Percentiles rank a stretch among this genome's conserved stretches.
phyloP scores from a whole-genome alignment of 225 moss, liverwort and hornwort species.

The Pleurozium schreberi region DNA sequence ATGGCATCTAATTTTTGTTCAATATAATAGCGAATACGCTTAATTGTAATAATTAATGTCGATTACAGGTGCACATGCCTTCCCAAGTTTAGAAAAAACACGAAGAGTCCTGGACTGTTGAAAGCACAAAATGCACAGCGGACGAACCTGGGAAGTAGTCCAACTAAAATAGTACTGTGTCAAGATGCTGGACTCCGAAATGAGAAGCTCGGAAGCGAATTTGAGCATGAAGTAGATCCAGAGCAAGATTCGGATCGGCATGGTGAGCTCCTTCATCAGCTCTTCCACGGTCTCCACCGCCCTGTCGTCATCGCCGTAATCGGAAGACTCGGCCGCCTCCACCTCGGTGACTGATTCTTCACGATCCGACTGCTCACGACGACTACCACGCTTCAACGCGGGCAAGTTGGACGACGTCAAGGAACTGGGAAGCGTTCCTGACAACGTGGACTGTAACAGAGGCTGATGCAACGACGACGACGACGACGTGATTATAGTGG shows the following conservation, averaged over 20 bases:
- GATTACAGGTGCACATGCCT: neutral
- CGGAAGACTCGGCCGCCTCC: constrained; percentile 1
- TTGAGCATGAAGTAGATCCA: constrained; percentile 97
- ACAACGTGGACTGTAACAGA: constrained; percentile 16
- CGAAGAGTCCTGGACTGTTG: neutral
- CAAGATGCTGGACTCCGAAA: constrained; percentile 86
- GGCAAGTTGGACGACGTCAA: neutral
- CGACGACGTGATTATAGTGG: no score
- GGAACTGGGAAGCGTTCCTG: neutral
- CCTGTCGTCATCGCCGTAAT: constrained; percentile 9
- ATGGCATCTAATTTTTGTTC: neutral
- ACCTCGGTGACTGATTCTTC: constrained; percentile 4
- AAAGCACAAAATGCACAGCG: neutral
- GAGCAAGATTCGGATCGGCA: constrained; percentile 50
- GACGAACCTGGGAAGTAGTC: constrained; percentile 30
- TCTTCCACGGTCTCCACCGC: constrained; percentile 41
- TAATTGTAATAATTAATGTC: neutral
- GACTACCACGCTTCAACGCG: no score
- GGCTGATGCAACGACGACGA: constrained; percentile 13
- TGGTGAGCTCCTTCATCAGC: constrained; percentile 34
- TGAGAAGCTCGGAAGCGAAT: constrained; percentile 74
- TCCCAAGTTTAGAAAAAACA: neutral
- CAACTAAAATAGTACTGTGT: constrained; percentile 61
- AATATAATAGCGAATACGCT: no score
- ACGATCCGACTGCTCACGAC: neutral